Evolutionary conservation across 495 filamentous ascomycete genomes (phyloP).

Genomic region (Achaetomiella virescens): DNA sequence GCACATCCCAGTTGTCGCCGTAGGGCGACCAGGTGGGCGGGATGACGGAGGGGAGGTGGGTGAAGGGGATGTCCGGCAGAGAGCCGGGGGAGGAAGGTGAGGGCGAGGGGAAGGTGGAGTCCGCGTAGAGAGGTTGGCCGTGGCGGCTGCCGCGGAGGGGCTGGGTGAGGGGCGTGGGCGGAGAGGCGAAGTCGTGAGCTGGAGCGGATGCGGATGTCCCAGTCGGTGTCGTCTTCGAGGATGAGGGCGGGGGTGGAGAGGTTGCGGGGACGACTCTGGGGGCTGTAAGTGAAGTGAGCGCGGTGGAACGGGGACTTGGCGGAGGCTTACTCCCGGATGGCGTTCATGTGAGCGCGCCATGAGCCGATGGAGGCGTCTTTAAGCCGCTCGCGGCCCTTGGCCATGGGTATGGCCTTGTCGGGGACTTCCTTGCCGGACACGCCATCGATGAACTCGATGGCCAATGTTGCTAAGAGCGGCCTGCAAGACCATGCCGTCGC

Average conservation of each 20-base stretch:
- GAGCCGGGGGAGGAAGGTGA: not conserved
- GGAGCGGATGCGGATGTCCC: constrained; percentile 48
- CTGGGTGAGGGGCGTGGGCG: constrained; percentile 29
- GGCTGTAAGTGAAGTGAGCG: not conserved
- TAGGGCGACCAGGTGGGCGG: constrained; percentile 43
- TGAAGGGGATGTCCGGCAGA: constrained; percentile 18
- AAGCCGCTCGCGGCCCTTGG: constrained; percentile 6
- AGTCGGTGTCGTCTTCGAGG: constrained; percentile 55
- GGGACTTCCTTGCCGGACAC: constrained; percentile 31
- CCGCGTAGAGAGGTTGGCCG: constrained; percentile 9
- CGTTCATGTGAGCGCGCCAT: constrained; percentile 28
- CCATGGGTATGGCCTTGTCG: constrained; percentile 34
- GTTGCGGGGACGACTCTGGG: constrained; percentile 38
- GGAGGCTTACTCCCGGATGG: constrained; percentile 22
- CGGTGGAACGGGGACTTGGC: not conserved
- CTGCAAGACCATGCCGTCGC: constrained; percentile 47
- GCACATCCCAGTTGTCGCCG: constrained; percentile 53
- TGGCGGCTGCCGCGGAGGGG: constrained; percentile 11
- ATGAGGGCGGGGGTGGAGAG: constrained; percentile 47
- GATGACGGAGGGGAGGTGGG: constrained; percentile 24
- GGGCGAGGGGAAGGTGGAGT: constrained; percentile 20
- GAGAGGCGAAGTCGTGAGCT: constrained; percentile 46
- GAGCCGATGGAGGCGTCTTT: constrained; percentile 16
- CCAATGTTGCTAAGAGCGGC: constrained; percentile 42
- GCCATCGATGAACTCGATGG: constrained; percentile 47